Percentiles rank a stretch among this genome's conserved stretches.
These are phyloP conservation scores for Pseudopithomyces chartarum DNA, from an alignment of 2,329 filamentous ascomycete species.

Conservation along the genomic window DNA sequence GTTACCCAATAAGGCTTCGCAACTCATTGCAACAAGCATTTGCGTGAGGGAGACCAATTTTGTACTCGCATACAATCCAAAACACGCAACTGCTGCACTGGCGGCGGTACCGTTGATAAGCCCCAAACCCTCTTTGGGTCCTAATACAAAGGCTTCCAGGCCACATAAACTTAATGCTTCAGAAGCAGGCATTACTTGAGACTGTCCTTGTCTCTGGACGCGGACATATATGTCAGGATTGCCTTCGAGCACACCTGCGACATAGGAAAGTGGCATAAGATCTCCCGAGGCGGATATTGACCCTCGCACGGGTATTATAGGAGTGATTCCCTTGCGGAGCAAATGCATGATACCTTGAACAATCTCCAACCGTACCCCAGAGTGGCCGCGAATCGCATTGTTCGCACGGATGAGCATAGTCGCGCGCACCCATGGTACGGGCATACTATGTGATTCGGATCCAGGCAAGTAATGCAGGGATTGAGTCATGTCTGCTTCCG, in stretches of 20 bases:
- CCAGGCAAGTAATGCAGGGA: not conserved
- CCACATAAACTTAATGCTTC: constrained; percentile 29
- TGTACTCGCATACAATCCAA: constrained; percentile 15
- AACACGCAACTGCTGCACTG: constrained; percentile 23
- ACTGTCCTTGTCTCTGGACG: constrained; percentile 1
- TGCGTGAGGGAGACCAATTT: constrained; percentile 62
- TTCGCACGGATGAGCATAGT: constrained; percentile 62
- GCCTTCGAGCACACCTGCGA: constrained; percentile 54
- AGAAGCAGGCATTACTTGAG: constrained; percentile 13
- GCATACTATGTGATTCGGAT: not conserved
- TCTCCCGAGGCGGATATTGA: constrained; percentile 63
- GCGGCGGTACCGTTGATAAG: constrained; percentile 57
- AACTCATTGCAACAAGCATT: constrained; percentile 59
- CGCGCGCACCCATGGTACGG: constrained; percentile 37
- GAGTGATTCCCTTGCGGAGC: constrained; percentile 39
- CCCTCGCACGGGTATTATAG: not conserved
- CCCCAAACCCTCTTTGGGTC: constrained; percentile 57
- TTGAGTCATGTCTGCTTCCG: too few species aligned
- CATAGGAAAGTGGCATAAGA: constrained; percentile 61
- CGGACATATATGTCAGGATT: constrained; percentile 44
- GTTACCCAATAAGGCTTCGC: too few species aligned
- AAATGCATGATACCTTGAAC: constrained; percentile 51
- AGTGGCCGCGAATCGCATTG: constrained; percentile 61
- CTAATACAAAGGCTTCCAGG: constrained; percentile 21
- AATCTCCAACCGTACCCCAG: constrained; percentile 55